Evolutionary conservation across 306 rosid genomes (phyloP).

Genomic region (Acmispon strigosus): DNA sequence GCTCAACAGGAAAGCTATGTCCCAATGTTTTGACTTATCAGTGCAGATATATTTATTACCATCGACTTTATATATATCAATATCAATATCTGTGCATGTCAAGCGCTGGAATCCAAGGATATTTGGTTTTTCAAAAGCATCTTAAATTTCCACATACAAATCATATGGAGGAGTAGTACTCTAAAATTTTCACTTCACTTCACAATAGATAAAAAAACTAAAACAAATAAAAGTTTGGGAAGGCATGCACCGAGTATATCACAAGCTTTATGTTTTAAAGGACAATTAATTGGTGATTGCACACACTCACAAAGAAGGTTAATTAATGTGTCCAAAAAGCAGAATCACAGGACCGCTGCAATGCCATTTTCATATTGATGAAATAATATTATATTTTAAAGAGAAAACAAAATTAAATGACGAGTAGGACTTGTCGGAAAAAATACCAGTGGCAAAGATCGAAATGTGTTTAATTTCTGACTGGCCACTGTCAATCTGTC

Average conservation of each 20-base stretch:
- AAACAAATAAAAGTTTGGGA: too few species aligned
- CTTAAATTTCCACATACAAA: constrained; percentile 7
- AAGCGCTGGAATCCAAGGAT: constrained; percentile 35
- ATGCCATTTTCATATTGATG: not conserved
- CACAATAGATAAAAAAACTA: too few species aligned
- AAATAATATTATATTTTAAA: not conserved
- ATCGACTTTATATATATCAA: constrained; percentile 10
- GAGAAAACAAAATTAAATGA: not conserved
- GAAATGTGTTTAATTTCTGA: constrained; percentile 18
- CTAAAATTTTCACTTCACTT: too few species aligned
- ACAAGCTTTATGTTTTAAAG: constrained; percentile 31
- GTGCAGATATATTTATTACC: constrained; percentile 33
- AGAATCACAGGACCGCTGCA: constrained; percentile 20
- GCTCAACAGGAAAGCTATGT: constrained; percentile 41
- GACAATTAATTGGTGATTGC: constrained; percentile 20
- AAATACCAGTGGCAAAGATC: not conserved
- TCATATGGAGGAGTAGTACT: too few species aligned
- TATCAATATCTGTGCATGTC: constrained; percentile 30
- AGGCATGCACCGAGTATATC: too few species aligned
- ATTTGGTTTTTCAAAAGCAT: not conserved
- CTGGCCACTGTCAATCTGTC: constrained; percentile 21
- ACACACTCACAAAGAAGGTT: constrained; percentile 2
- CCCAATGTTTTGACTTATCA: constrained; percentile 53
- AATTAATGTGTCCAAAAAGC: constrained; percentile 2
- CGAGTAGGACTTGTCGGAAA: constrained; percentile 14